These are phyloP conservation scores for Yamadazyma pseudoaaseri DNA, from an alignment of 1,139 yeast species.

Conservation along the genomic window DNA sequence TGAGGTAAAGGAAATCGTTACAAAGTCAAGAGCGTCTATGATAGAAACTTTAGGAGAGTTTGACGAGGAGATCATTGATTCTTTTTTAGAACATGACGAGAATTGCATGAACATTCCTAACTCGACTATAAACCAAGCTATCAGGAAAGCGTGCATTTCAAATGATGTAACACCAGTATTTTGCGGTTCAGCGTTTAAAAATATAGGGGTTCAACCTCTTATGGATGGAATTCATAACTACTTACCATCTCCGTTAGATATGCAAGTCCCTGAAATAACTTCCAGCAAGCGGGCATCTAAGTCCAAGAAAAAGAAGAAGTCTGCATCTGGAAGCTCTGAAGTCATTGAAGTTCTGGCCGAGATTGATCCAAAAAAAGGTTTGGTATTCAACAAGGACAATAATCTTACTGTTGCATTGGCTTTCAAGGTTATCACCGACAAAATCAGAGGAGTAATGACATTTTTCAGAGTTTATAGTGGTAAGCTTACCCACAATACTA, in stretches of 20 bases:
- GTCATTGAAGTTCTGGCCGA: slow-evolving; percentile 29
- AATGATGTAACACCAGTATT: slow-evolving; percentile 71
- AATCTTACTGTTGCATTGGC: slow-evolving; percentile 78
- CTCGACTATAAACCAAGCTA: slow-evolving; percentile 49
- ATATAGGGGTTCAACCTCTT: slow-evolving; percentile 93
- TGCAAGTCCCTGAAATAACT: slow-evolving; percentile 53
- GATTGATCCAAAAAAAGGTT: slow-evolving; percentile 44
- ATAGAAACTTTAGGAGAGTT: slow-evolving; percentile 81
- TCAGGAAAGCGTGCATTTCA: slow-evolving; percentile 60
- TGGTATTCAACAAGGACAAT: slow-evolving; percentile 53
- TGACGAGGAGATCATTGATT: slow-evolving; percentile 75
- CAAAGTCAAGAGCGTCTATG: slow-evolving; percentile 66
- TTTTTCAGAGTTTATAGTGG: slow-evolving; percentile 91
- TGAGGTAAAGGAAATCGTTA: slow-evolving; percentile 47
- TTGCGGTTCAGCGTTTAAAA: slow-evolving; percentile 90
- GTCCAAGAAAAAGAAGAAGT: slow-evolving; percentile 12
- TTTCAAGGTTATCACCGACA: slow-evolving; percentile 86
- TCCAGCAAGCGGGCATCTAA: slow-evolving; percentile 13
- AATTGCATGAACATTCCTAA: slow-evolving; percentile 67
- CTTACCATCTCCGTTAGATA: slow-evolving; percentile 80
- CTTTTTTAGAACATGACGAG: slow-evolving; percentile 68
- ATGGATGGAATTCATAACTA: slow-evolving; percentile 77
- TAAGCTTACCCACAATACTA: slow-evolving; percentile 56
- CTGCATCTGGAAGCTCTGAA: slow-evolving; percentile 6
- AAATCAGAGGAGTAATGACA: slow-evolving; percentile 78